Evolutionary conservation across 805 yeast genomes (phyloP), one percentile per base, ranked within the genome.

Genomic region (Barnettozyma botsteinii): DNA sequence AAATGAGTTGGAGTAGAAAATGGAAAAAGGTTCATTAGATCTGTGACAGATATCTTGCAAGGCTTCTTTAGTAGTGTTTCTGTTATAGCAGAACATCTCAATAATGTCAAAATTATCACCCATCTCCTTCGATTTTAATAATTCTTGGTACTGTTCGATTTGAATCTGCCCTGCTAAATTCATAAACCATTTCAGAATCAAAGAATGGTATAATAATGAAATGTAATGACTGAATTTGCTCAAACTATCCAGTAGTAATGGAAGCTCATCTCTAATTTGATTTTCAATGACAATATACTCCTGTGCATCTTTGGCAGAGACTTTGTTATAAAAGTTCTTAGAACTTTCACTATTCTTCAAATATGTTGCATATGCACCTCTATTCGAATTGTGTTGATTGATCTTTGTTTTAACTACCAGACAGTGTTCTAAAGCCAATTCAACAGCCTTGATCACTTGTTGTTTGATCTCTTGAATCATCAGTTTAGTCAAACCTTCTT

Each of bases 31-130:
- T 10, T 27, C 36, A 17, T 24, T 24, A 3, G 43, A 40, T 25
- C 28, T 42, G 5, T 30, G 8, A 18, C 48, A 62, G 55, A 63
- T 25, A 45, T 55, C 47, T 56, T 59, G 42, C 55, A 55, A 7
- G 4, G 59, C 54, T 21, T 53, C 46, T 35, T 53, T 61, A 2
- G 60, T 60, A 27, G 42, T 47, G 22, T 52, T 56, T 32, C 61
- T 55, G 7, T 66, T 49, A 2, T 49, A 37, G 0, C 63, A 53
- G 42, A 55, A 64, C 26, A 51, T 31, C 41, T 65, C 66, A 23
- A 66, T 47, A 12, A 67, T 62, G 41, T 66, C 70, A 38, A 62
- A 60, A 40, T 63, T 59, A 35, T 58, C 62, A 13, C 64, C 63
- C 4, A 47, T 34, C 12, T 43, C 52, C 7, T 46, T 45, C 3